Evolutionary conservation across 106 monocot species (phyloP).

Genomic region (Narthecium ossifragum): DNA sequence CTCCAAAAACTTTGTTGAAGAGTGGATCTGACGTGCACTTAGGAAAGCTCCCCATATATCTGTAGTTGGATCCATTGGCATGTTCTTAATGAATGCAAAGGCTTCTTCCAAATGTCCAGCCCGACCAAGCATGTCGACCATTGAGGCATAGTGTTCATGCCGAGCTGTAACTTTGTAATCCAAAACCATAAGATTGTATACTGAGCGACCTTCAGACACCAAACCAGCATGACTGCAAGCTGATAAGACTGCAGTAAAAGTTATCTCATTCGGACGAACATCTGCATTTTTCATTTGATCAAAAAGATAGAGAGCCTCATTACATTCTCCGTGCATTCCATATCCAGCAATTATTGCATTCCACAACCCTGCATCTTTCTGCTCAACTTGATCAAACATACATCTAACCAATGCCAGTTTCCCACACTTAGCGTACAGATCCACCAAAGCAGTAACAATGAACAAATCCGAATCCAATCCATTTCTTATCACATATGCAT

Average conservation of each 20-base stretch:
- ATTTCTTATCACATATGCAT: slow-evolving; percentile 24
- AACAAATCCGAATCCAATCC: slow-evolving; percentile 28
- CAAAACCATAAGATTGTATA: slow-evolving; percentile 26
- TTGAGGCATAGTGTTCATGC: slow-evolving; percentile 29
- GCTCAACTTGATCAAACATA: slow-evolving; percentile 35
- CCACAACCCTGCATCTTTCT: slow-evolving; percentile 28
- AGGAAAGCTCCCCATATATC: slow-evolving; percentile 45
- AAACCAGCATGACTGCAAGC: slow-evolving; percentile 50
- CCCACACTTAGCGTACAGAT: slow-evolving; percentile 52
- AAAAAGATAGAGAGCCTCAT: slow-evolving; percentile 33
- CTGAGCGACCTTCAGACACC: slow-evolving; percentile 25
- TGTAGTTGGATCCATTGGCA: slow-evolving; percentile 14
- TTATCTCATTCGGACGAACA: slow-evolving; percentile 20
- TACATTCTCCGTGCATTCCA: slow-evolving; percentile 35
- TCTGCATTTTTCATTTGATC: slow-evolving; percentile 28
- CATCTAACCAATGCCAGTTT: slow-evolving; percentile 19
- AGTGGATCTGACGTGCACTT: slow-evolving; percentile 39
- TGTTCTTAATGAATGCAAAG: slow-evolving; percentile 19
- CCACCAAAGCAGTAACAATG: slow-evolving; percentile 31
- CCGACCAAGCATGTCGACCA: slow-evolving; percentile 48
- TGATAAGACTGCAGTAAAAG: slow-evolving; percentile 45
- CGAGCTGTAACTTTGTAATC: slow-evolving; percentile 16
- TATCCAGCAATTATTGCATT: slow-evolving; percentile 48
- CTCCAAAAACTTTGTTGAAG: no score
- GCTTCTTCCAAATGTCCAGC: slow-evolving; percentile 35